Evolutionary conservation across 371 early-diverging fungal species (phyloP).

Genomic region (Mortierella sp.): DNA sequence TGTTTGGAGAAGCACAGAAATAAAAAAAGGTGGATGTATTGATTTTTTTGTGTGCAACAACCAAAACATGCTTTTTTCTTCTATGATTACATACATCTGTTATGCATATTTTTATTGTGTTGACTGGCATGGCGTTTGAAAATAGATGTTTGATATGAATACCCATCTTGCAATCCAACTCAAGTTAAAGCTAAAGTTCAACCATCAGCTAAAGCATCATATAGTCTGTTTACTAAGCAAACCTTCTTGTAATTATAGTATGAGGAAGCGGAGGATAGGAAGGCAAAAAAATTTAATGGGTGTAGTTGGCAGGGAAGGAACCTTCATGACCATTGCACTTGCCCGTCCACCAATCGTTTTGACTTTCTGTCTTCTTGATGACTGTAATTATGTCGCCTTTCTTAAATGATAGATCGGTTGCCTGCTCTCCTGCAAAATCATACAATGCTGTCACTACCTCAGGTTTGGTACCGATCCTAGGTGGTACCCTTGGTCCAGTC

Average conservation of each 20-base stretch:
- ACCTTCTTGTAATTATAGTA: too few relatives aligned
- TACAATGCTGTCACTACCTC: slow-evolving; percentile 74
- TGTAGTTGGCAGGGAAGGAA: slow-evolving; percentile 86
- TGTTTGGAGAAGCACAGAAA: neutral
- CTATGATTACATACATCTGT: too few relatives aligned
- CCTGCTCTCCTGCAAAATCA: slow-evolving; percentile 77
- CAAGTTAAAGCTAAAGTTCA: too few relatives aligned
- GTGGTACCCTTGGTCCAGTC: slow-evolving; percentile 55
- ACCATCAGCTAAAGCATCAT: too few relatives aligned
- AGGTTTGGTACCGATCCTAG: slow-evolving; percentile 58
- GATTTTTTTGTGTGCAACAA: too few relatives aligned
- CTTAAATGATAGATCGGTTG: slow-evolving; percentile 78
- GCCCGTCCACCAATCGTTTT: slow-evolving; percentile 90
- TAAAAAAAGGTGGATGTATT: neutral
- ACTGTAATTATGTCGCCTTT: slow-evolving; percentile 83
- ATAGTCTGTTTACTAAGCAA: too few relatives aligned
- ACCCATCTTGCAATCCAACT: too few relatives aligned
- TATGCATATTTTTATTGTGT: too few relatives aligned
- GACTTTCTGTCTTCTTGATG: slow-evolving; percentile 66
- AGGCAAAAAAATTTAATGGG: slow-evolving; percentile 17
- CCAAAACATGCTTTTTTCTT: too few relatives aligned
- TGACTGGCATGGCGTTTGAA: too few relatives aligned
- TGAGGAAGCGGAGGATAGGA: neutral
- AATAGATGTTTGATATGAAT: too few relatives aligned
- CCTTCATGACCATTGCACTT: slow-evolving; percentile 73